These are phyloP conservation scores for Suillus subaureus DNA, from an alignment of 768 basidiomycete species.

Conservation along the genomic window DNA sequence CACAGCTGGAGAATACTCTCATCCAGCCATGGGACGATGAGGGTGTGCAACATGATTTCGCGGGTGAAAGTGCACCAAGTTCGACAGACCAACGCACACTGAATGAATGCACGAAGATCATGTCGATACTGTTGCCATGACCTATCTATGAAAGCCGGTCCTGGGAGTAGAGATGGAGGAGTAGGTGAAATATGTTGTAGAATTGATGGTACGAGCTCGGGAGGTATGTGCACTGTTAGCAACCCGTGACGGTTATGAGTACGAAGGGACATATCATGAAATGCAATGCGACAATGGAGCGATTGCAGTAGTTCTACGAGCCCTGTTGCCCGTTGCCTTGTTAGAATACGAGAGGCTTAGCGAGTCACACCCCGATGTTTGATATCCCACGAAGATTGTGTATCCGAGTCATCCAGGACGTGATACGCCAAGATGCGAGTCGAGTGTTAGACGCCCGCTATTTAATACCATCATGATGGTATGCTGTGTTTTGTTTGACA, in stretches of 20 bases:
- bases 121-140: neutral
- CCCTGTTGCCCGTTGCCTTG: neutral
- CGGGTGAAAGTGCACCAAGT: neutral
- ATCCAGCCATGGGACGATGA: conserved; percentile 30
- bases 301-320: neutral
- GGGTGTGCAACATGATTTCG: conserved; percentile 25
- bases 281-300: neutral
- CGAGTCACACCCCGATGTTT: neutral
- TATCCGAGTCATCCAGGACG: neutral
- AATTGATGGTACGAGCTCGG: conserved; percentile 1
- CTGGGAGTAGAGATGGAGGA: neutral
- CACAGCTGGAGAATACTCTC: conserved; percentile 15
- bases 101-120: neutral
- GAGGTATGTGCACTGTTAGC: neutral
- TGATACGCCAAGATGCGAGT: neutral
- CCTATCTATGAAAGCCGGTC: neutral
- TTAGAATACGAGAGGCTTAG: neutral
- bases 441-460: neutral
- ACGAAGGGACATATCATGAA: neutral
- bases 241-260: too few relatives aligned
- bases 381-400: neutral
- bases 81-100: neutral
- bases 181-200: neutral
- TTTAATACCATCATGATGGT: neutral
- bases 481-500: neutral